Evolutionary conservation across 176 grass and related monocot genomes (phyloP).

Genomic region (Thinopyrum elongatum): DNA sequence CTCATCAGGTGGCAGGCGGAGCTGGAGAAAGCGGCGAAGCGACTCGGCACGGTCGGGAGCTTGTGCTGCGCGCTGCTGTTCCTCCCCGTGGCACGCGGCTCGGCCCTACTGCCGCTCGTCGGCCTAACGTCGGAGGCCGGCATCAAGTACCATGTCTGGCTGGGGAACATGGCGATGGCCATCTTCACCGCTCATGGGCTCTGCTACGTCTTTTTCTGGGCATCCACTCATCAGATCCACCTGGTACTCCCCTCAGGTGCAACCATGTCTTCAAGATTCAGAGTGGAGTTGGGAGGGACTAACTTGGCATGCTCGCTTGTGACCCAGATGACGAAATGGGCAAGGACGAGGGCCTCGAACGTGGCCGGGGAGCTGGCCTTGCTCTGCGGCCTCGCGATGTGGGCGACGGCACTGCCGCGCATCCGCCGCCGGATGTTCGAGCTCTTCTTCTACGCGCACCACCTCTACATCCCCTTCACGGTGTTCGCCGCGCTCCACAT

Average conservation of each 20-base stretch:
- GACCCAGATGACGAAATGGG: conserved; percentile 55
- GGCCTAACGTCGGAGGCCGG: conserved; percentile 63
- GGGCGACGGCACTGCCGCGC: conserved; percentile 44
- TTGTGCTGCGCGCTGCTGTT: conserved; percentile 54
- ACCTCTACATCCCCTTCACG: conserved; percentile 54
- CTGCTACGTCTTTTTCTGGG: conserved; percentile 49
- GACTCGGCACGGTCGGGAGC: conserved; percentile 40
- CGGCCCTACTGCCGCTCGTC: conserved; percentile 45
- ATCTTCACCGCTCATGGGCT: conserved; percentile 39
- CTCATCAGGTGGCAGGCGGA: conserved; percentile 54
- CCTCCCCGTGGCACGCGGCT: conserved; percentile 44
- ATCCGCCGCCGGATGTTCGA: conserved; percentile 58
- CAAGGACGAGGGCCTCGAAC: conserved; percentile 16
- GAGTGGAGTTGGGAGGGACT: not conserved
- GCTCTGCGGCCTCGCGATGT: conserved; percentile 35
- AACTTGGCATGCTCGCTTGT: not conserved
- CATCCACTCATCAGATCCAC: conserved; percentile 41
- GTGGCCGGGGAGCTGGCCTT: conserved; percentile 58
- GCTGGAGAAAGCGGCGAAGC: conserved; percentile 24
- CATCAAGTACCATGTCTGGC: conserved; percentile 71
- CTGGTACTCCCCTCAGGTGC: conserved; percentile 31
- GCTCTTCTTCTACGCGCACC: conserved; percentile 66
- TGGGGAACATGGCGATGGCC: conserved; percentile 46
- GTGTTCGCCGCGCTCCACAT: conserved; percentile 54
- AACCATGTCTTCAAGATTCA: not conserved